These are phyloP conservation scores for Friedmanniomyces endolithicus DNA, from an alignment of 495 filamentous ascomycete genomes.

Conservation along the genomic window DNA sequence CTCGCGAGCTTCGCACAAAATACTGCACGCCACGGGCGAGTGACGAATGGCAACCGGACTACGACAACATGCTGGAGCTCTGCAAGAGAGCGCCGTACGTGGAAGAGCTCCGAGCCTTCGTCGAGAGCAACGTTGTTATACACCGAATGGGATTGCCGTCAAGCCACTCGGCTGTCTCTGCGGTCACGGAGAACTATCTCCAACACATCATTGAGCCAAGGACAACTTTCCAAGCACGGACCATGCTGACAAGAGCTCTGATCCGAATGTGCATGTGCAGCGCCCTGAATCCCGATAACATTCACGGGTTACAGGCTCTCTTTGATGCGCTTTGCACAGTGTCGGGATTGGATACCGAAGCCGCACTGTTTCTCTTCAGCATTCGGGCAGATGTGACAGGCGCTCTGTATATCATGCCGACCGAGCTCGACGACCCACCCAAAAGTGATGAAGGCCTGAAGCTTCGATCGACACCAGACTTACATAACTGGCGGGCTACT, in stretches of 20 bases:
- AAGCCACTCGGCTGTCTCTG: not conserved
- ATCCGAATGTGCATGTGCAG: conserved; percentile 2
- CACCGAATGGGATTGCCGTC: not conserved
- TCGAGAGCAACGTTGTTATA: not conserved
- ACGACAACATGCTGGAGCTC: not conserved
- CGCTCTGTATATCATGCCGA: conserved; percentile 38
- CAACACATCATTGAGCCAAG: not conserved
- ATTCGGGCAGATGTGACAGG: conserved; percentile 37
- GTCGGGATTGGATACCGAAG: conserved; percentile 43
- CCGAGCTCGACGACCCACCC: not conserved
- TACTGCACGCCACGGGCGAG: not conserved
- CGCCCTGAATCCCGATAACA: not conserved
- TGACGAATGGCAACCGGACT: not conserved
- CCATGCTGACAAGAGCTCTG: not conserved
- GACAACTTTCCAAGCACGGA: not conserved
- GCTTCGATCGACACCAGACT: conserved; percentile 33
- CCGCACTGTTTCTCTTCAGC: conserved; percentile 40
- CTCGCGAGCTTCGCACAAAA: not conserved
- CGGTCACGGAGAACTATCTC: not conserved
- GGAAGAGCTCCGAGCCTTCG: not conserved
- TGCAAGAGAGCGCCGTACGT: not conserved
- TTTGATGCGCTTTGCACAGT: conserved; percentile 34
- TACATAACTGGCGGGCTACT: conserved; percentile 16
- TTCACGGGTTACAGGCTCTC: not conserved
- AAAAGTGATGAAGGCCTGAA: not conserved